phyloP scores from a whole-genome alignment of 2,329 filamentous ascomycete species.

The Pseudohalonectria lignicola region DNA sequence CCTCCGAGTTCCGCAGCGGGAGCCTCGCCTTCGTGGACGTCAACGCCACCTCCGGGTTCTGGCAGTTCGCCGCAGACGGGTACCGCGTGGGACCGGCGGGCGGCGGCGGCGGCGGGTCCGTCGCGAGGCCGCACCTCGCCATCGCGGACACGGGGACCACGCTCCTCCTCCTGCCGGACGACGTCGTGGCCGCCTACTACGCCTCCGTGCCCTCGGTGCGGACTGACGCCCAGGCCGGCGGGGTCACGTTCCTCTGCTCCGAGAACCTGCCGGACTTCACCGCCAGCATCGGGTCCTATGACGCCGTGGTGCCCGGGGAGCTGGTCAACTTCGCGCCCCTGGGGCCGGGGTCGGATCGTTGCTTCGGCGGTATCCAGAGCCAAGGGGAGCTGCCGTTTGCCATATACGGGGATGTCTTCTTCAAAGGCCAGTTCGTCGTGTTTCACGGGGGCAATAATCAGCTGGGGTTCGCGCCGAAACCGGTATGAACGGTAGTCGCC shows the following conservation, averaged over 20 bases:
- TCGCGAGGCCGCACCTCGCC: constrained; percentile 17
- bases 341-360: constrained; percentile 9
- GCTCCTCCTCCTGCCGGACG: constrained; percentile 37
- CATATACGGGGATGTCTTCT: constrained; percentile 15
- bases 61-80: constrained; percentile 21
- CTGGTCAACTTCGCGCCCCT: constrained; percentile 37
- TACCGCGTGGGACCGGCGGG: no score
- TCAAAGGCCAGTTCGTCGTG: constrained; percentile 15
- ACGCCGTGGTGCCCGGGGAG: constrained; percentile 35
- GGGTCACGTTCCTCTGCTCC: constrained; percentile 41
- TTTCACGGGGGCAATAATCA: constrained; percentile 9
- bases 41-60: constrained; percentile 22
- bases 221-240: constrained; percentile 25
- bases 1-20: constrained; percentile 17
- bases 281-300: constrained; percentile 31
- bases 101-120: constrained; percentile 13
- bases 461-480: background rate
- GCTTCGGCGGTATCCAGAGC: constrained; percentile 10
- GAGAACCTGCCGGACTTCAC: constrained; percentile 34
- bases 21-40: constrained; percentile 20
- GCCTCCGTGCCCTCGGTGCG: constrained; percentile 29
- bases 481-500: no score
- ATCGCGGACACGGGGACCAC: constrained; percentile 52
- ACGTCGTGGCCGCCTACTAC: constrained; percentile 41
- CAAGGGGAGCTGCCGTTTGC: constrained; percentile 10